phyloP scores from a whole-genome alignment of 768 basidiomycete genomes.

The Suillus cothurnatus region DNA sequence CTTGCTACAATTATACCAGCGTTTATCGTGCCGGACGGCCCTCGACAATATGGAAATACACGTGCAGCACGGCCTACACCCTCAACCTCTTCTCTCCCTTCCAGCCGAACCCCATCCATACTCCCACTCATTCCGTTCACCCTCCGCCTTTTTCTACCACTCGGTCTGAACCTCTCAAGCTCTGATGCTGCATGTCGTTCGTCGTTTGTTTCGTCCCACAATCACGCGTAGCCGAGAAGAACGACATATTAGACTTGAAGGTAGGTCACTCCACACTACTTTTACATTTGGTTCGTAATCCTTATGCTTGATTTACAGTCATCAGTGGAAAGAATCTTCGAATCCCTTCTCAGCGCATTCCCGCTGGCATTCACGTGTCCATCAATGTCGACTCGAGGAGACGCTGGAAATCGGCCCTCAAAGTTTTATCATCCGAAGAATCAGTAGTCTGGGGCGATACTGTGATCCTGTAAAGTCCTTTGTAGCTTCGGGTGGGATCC shows the following conservation, averaged over 20 bases:
- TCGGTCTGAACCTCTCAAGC: no score
- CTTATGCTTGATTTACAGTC: no score
- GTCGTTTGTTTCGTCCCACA: no score
- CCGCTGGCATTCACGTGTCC: background rate
- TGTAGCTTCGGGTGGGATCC: rapidly evolving
- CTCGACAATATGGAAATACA: no score
- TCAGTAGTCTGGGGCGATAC: background rate
- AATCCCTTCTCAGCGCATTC: background rate
- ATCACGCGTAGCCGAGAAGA: no score
- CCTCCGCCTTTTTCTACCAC: no score
- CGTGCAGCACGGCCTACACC: no score
- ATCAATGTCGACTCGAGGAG: background rate
- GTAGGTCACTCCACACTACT: background rate
- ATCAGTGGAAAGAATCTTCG: background rate
- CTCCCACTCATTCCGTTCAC: no score
- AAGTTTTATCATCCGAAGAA: background rate
- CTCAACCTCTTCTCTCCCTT: background rate
- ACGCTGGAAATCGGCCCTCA: background rate
- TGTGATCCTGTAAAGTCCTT: background rate
- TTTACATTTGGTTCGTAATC: background rate
- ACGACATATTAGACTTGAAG: background rate
- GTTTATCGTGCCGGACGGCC: background rate
- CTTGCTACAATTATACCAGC: background rate
- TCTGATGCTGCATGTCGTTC: no score
- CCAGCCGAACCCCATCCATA: background rate